Percentiles rank a stretch among this genome's conserved stretches.
Conservation (phyloP, 257 asterid genomes). For the Verbascum thapsus region DNA sequence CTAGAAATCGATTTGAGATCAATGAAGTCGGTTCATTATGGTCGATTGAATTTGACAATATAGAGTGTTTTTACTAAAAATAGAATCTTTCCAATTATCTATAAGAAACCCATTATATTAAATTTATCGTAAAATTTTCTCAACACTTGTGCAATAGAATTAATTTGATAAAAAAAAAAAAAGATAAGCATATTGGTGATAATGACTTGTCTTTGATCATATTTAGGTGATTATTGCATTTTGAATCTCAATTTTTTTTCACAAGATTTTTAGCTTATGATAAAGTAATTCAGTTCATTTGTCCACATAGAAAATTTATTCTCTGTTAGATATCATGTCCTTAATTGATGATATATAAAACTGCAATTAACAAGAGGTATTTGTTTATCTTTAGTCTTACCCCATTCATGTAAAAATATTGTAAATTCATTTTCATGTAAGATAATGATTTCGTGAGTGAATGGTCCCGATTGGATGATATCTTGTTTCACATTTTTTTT, state of each 20-base stretch:
- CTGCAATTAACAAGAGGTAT: slow-evolving; percentile 37
- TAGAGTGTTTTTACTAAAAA: no score
- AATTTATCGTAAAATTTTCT: no score
- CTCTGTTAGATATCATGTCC: slow-evolving; percentile 46
- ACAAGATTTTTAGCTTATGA: slow-evolving; percentile 9
- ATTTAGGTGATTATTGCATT: no score
- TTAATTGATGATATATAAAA: slow-evolving; percentile 31
- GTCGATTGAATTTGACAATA: no score
- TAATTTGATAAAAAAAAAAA: slow-evolving; percentile 43
- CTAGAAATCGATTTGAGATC: no score
- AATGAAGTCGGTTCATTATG: no score
- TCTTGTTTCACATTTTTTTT: no score
- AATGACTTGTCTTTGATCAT: slow-evolving; percentile 26
- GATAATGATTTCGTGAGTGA: no score
- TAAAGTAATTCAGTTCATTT: no score
- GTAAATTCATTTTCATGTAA: slow-evolving; percentile 26
- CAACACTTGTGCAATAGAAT: no score
- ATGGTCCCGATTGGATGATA: no score
- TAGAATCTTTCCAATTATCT: slow-evolving; percentile 11
- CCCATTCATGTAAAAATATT: slow-evolving; percentile 50
- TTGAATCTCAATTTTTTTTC: slow-evolving; percentile 22
- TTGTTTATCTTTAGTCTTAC: slow-evolving; percentile 47
- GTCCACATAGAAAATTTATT: slow-evolving; percentile 38
- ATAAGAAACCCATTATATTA: no score
- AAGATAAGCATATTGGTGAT: slow-evolving; percentile 37